Evolutionary conservation across 805 yeast species (phyloP).

Genomic region (Danielozyma ontarioensis): DNA sequence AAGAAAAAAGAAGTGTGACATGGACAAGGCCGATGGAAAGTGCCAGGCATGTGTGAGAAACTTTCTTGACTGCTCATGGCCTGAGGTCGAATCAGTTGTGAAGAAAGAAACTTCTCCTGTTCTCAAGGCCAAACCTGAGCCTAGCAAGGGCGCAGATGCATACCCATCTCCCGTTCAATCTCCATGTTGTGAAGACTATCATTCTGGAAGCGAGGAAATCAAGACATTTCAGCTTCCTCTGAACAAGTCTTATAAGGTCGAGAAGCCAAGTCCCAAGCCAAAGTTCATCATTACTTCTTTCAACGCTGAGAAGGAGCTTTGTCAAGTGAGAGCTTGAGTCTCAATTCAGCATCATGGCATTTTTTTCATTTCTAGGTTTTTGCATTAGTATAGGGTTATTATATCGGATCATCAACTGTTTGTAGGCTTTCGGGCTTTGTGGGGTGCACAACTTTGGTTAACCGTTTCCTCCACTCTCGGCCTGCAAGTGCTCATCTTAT

Average conservation of each 20-base stretch:
- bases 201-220: conserved; percentile 11
- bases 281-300: conserved; percentile 32
- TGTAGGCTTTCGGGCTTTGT: too few species aligned
- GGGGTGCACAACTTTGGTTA: too few species aligned
- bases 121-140: conserved; percentile 1
- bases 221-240: conserved; percentile 13
- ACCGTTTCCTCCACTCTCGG: too few species aligned
- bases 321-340: conserved; percentile 11
- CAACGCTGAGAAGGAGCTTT: conserved; percentile 22
- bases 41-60: conserved; percentile 42
- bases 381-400: too few species aligned
- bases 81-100: conserved; percentile 20
- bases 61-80: conserved; percentile 42
- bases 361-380: too few species aligned
- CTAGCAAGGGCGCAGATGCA: conserved; percentile 14
- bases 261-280: conserved; percentile 1
- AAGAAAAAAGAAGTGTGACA: conserved; percentile 61
- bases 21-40: conserved; percentile 30
- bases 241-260: background rate
- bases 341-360: too few species aligned
- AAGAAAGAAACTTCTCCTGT: background rate
- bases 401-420: too few species aligned
- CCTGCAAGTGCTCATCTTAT: too few species aligned
- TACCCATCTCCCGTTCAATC: conserved; percentile 30
- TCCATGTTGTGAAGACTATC: conserved; percentile 15